Percentiles rank a stretch among this genome's conserved stretches.
Conservation (phyloP, 179 eudicot genomes). For the Pouteria campechiana region DNA sequence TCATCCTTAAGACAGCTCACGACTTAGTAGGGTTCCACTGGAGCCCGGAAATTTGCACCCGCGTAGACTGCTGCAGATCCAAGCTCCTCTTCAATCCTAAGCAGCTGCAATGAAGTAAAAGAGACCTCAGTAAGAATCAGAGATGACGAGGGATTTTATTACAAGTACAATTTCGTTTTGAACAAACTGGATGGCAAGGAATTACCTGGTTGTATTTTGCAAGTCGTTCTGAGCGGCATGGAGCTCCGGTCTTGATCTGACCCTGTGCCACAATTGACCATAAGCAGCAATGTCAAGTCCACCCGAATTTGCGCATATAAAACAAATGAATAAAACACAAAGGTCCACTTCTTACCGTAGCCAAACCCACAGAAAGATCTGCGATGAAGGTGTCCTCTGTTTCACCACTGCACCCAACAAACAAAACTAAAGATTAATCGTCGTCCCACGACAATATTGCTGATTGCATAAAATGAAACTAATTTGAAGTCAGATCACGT, state of each 20-base stretch:
- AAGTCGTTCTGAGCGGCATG: constrained; percentile 96
- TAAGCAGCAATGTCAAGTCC: background rate
- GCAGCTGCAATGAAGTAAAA: constrained; percentile 12
- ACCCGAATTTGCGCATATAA: background rate
- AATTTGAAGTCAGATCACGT: too few relatives aligned
- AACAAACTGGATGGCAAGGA: too few relatives aligned
- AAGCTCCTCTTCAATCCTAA: constrained; percentile 34
- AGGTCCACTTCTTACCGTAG: constrained; percentile 49
- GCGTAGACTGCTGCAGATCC: constrained; percentile 32
- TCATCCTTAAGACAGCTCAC: too few relatives aligned
- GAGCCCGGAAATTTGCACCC: constrained; percentile 24
- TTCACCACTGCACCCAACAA: constrained; percentile 94
- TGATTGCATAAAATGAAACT: too few relatives aligned
- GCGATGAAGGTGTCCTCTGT: constrained; percentile 98
- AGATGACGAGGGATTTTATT: too few relatives aligned
- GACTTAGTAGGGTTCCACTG: constrained; percentile 26
- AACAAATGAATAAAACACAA: background rate
- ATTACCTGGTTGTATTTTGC: constrained; percentile 95
- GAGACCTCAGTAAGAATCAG: background rate
- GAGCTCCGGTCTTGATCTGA: constrained; percentile 98
- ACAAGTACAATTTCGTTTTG: too few relatives aligned
- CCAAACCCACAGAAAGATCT: constrained; percentile 90
- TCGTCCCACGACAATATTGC: too few relatives aligned
- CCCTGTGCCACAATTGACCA: constrained; percentile 35
- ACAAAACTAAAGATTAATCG: too few relatives aligned